phyloP scores from a whole-genome alignment of 2,329 filamentous ascomycete genomes.

The Pezicula rhizophila region DNA sequence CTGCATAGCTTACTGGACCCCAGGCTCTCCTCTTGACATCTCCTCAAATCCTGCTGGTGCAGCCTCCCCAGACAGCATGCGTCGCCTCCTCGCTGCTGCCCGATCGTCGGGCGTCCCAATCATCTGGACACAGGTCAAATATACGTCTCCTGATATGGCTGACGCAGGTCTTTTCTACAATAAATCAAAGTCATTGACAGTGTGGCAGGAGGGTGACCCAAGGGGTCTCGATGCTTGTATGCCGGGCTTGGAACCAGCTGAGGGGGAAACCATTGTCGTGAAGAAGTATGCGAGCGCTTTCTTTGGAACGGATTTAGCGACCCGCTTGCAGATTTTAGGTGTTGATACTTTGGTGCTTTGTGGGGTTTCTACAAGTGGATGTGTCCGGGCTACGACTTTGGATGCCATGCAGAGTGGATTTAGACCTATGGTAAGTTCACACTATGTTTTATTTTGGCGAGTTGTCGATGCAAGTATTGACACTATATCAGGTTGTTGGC shows the following conservation, averaged over 20 bases:
- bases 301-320: constrained; percentile 37
- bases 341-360: constrained; percentile 39
- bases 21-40: constrained; percentile 34
- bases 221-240: constrained; percentile 34
- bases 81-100: constrained; percentile 33
- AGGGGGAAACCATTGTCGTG: constrained; percentile 29
- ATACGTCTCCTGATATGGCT: constrained; percentile 35
- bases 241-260: constrained; percentile 30
- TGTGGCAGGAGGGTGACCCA: constrained; percentile 33
- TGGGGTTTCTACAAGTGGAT: constrained; percentile 40
- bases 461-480: neutral
- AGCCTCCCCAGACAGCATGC: constrained; percentile 31
- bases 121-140: constrained; percentile 38
- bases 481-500: constrained; percentile 26
- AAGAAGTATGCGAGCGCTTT: constrained; percentile 40
- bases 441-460: neutral
- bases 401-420: constrained; percentile 38
- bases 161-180: constrained; percentile 38
- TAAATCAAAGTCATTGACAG: constrained; percentile 35
- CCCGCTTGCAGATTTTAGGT: constrained; percentile 30
- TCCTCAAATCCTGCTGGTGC: constrained; percentile 31
- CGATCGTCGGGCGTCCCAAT: constrained; percentile 32
- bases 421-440: constrained; percentile 27
- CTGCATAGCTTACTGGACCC: constrained; percentile 39
- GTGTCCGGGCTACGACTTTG: constrained; percentile 37